Evolutionary conservation across 352 stramenopile genomes (phyloP).

Genomic region (Phytophthora citrophthora): DNA sequence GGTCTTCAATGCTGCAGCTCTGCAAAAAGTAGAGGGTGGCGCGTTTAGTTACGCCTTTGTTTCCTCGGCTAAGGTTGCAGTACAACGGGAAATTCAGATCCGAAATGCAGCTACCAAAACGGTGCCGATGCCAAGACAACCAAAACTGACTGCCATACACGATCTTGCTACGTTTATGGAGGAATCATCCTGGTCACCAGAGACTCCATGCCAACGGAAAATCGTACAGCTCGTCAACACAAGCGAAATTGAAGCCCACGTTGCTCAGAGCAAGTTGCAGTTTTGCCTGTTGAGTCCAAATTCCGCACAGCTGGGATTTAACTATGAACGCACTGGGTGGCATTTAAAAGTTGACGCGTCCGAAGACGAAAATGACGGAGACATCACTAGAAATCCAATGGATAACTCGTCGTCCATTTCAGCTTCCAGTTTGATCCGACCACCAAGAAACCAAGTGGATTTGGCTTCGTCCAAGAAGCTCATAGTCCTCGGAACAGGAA

Average conservation of each 20-base stretch:
- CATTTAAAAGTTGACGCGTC: slow-evolving; percentile 14
- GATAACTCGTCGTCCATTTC: not conserved
- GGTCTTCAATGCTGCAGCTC: slow-evolving; percentile 46
- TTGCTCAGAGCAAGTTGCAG: slow-evolving; percentile 65
- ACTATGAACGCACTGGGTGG: slow-evolving; percentile 60
- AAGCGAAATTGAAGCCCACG: slow-evolving; percentile 25
- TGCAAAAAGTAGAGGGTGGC: slow-evolving; percentile 39
- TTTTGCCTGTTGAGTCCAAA: slow-evolving; percentile 37
- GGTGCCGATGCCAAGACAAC: not conserved
- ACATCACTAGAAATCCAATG: not conserved
- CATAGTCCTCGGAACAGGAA: slow-evolving; percentile 96
- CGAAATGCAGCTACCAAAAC: not conserved
- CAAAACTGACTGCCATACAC: not conserved
- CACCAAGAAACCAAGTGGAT: not conserved
- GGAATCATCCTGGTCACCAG: slow-evolving; percentile 11
- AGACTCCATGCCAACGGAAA: slow-evolving; percentile 33
- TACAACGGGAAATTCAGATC: slow-evolving; percentile 12
- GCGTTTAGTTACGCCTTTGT: slow-evolving; percentile 65
- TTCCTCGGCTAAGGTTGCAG: slow-evolving; percentile 41
- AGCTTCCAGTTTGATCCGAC: not conserved
- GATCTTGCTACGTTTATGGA: slow-evolving; percentile 22
- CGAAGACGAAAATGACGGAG: slow-evolving; percentile 19
- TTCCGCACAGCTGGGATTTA: slow-evolving; percentile 17
- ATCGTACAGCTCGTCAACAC: slow-evolving; percentile 29
- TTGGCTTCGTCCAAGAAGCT: slow-evolving; percentile 39